Evolutionary conservation across 352 stramenopile species (phyloP).

Genomic region (Globisporangium cederbergense): DNA sequence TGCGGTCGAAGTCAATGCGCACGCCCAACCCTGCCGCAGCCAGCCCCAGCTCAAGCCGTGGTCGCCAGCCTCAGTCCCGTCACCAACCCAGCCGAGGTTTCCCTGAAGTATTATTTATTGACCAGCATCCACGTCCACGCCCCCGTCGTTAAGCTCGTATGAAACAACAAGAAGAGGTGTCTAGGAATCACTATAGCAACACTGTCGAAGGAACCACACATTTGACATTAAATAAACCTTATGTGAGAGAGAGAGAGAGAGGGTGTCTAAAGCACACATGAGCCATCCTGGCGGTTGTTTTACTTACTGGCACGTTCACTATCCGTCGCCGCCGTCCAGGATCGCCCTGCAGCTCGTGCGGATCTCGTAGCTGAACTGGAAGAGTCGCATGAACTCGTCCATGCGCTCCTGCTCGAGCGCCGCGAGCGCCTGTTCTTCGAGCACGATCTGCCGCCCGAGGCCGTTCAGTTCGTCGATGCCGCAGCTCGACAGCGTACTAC

Average conservation of each 20-base stretch:
- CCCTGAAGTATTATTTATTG: neutral
- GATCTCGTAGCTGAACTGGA: neutral
- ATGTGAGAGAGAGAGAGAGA: too few species aligned
- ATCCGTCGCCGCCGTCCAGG: conserved; percentile 1
- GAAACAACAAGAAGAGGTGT: neutral
- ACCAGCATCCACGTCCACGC: neutral
- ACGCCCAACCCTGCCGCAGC: too few species aligned
- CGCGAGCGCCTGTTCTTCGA: conserved; percentile 14
- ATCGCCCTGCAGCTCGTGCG: neutral
- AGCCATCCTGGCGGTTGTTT: too few species aligned
- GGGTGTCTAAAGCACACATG: neutral
- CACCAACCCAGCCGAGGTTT: neutral
- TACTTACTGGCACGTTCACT: neutral
- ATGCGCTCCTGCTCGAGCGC: conserved; percentile 16
- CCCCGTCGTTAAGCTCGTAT: too few species aligned
- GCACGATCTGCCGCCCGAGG: conserved; percentile 20
- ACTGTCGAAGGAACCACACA: neutral
- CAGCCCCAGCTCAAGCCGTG: neutral
- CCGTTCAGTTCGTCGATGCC: conserved; percentile 13
- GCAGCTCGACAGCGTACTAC: neutral
- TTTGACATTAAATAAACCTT: conserved; percentile 10
- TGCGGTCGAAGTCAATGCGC: too few species aligned
- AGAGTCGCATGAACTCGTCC: neutral
- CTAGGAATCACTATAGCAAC: neutral
- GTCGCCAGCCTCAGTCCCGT: too few species aligned